Evolutionary conservation across 2,329 filamentous ascomycete genomes (phyloP), one percentile per base, ranked within the genome.

Genomic region (Diaporthe velutina): DNA sequence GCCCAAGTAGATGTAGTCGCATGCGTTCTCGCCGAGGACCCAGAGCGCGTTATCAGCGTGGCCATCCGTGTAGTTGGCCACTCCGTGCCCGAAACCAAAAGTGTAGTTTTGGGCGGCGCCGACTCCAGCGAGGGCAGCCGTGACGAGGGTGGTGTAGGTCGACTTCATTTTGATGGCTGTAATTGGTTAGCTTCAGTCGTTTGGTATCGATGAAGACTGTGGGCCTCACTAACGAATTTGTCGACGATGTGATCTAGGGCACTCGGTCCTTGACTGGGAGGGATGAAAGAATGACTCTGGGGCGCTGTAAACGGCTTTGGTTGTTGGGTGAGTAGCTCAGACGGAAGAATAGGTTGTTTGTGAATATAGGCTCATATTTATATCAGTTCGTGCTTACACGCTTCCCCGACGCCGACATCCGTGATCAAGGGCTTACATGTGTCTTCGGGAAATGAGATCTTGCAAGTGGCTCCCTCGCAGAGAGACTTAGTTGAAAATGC

Each of bases 1-100:
- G 38, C 52, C 52, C 67, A 70, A 35, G 38, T 70, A 70, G 8
- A 58, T 48, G 17, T 58, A 70, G 52, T 70, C 54, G 40, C 52
- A 70, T 7, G 67, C 25, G 19, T 48, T n/a, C 38, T 58, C n/a
- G 12, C 67, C 67, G 6, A 25, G 7, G 2, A 58, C 55, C 52
- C 38, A 58, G 3, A 70, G 35, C n/a, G 67, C 67, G 8, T 70
- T 55, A 54, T 70, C 38, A 19, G 52, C 28, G 38, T 58, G 67
- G 10, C 52, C 40, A 6, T 40, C 48, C 10, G 68, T 55, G 28
- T 38, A 71, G 38, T 60, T 58, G 40, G 52, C 68, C 1, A 58
- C 30, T 9, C 60, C 60, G 42, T 50, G 42, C 4, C 60, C 60
- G 60, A 35, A n/a, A 15, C 60, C 60, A 1, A 66, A 33, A 8